Evolutionary conservation across 2,329 filamentous ascomycete genomes (phyloP), one percentile per base, ranked within the genome.

Genomic region (Fusarium anguioides): DNA sequence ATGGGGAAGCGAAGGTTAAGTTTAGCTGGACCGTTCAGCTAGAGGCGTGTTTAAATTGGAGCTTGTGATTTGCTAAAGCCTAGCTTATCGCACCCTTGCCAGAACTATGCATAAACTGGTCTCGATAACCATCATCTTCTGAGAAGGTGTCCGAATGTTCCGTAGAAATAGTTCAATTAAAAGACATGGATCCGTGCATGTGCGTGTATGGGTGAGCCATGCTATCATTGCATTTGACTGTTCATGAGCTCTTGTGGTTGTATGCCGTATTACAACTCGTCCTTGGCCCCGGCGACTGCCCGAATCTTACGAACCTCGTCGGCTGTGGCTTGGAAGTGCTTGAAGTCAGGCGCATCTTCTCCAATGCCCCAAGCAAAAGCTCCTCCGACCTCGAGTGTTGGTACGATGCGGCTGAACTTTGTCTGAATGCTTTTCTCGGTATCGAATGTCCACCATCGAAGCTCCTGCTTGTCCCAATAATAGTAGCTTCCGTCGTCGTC

Each of bases 331-430:
- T 65, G 64, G 12, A 85, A 73, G 53, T 81, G 81, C 20, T 73
- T 67, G 59, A 81, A 86, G 5, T 70, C 52, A 1, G 81, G 79
- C 3, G 81, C 83, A 59, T 93, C 91, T 77, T 93, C 90, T 3
- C 89, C 91, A 58, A 93, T 72, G 20, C 88, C 90, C 91, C 90
- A 93, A 1, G 90, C 90, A 83, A 93, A 92, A 6, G 91, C 86
- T 17, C 91, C 91, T 2, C 91, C 90, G 0, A 93, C 75, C 2
- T 79, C 76, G 72, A 84, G 83, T 29, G 80, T 80, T 27, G 81
- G 78, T 5, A 92, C 81, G 33, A 94, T 83, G 6, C 83, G 75
- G 5, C 82, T 77, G 58, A 92, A 87, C 78, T 94, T 94, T 56
- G 80, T 79, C 14, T 75, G 69, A 48, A 94, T 88, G 14, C 87